Evolutionary conservation across 2,329 filamentous ascomycete species (phyloP), one percentile per base, ranked within the genome.

Genomic region (Catunica adiposa): DNA sequence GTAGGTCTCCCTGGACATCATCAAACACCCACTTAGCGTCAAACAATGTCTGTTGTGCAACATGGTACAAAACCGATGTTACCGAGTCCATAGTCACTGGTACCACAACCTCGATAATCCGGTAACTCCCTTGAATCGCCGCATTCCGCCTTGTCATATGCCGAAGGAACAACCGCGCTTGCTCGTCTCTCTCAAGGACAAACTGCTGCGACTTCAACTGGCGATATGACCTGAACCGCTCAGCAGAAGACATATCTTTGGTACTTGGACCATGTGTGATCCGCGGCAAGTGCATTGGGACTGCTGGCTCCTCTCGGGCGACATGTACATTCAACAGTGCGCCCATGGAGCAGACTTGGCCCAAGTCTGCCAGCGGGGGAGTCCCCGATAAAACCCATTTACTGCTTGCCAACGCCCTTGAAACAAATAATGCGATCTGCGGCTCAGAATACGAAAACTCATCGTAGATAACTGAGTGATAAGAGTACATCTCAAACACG

Each of bases 321-420:
- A 73, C 56, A 53, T 73, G 70, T 0, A 71, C 58, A 14, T 66
- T 65, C 29, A 73, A 57, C 1, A 69, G 60, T 1, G 62, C 59
- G 1, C 64, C 69, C 14, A 68, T 66, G 15, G 59, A 61, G 59
- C 67, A 69, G 1, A 72, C 61, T 6, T 68, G 65, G 5, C 60
- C 62, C 3, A 73, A 65, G 15, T 63, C 64, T 3, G 61, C 61
- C 0, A 69, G 63, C 1, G 68, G 68, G 0, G 71, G 70, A 0
- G 71, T 73, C 1, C 68, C 71, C 0, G 71, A 73, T 1, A 73
- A 62, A 31, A 72, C 63, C 71, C 70, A 73, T 53, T 70, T 72
- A 7, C 67, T 63, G 22, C 58, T 59, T 3, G 70, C 65, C 0
- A 63, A 53, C 5, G 61, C 61, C 7, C 65, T 62, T 17, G 60